These are phyloP conservation scores for Pythium monospermum DNA, from an alignment of 352 stramenopile genomes.

Conservation along the genomic window DNA sequence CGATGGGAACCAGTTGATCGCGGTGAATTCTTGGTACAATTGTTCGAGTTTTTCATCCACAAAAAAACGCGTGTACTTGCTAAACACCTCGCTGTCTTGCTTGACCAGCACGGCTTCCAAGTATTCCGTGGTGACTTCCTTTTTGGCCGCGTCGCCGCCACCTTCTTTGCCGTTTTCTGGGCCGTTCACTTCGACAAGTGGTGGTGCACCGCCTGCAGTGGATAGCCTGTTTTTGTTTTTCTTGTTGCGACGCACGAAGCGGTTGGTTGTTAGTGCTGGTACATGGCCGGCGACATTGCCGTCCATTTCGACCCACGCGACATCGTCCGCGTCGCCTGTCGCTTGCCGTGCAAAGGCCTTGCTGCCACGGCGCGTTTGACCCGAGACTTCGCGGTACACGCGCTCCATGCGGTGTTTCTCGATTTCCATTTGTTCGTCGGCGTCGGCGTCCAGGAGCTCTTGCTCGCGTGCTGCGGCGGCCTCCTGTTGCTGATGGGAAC, in stretches of 20 bases:
- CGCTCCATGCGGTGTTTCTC: conserved; percentile 47
- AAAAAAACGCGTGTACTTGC: conserved; percentile 77
- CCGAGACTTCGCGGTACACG: conserved; percentile 44
- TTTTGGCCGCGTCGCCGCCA: not conserved
- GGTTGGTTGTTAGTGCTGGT: conserved; percentile 18
- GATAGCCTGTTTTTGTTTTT: conserved; percentile 15
- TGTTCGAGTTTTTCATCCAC: conserved; percentile 65
- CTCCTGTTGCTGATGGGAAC: no score
- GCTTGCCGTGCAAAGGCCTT: conserved; percentile 11
- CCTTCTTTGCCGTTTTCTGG: not conserved
- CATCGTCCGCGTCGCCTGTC: conserved; percentile 14
- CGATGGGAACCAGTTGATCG: conserved; percentile 73
- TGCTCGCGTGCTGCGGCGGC: no score
- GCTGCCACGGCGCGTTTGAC: conserved; percentile 26
- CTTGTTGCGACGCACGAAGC: conserved; percentile 14
- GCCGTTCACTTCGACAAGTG: not conserved
- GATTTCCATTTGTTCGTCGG: conserved; percentile 1
- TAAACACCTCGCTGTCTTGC: conserved; percentile 68
- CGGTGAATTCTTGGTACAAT: conserved; percentile 84
- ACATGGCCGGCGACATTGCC: conserved; percentile 14
- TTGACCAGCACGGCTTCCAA: conserved; percentile 71
- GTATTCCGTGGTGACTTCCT: conserved; percentile 63
- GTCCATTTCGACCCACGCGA: conserved; percentile 23
- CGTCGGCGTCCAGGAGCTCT: conserved; percentile 8
- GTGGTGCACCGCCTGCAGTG: no score